Conservation (phyloP, 257 asterid genomes). For the Solanum bulbocastanum region DNA sequence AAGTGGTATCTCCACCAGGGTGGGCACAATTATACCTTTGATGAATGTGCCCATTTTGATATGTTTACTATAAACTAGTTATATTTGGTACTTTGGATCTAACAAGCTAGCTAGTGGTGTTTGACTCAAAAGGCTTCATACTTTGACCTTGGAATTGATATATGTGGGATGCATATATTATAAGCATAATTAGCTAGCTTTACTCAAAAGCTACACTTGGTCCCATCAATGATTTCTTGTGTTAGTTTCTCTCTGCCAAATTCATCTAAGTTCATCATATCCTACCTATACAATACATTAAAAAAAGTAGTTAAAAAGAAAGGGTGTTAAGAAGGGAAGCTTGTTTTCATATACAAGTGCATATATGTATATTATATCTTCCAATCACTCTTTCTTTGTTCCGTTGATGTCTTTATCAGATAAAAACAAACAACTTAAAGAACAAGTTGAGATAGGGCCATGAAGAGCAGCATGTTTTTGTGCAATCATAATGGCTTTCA, state of each 20-base stretch:
- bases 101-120: slow-evolving; percentile 20
- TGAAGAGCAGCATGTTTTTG: slow-evolving; percentile 51
- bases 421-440: slow-evolving; percentile 44
- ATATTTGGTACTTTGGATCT: slow-evolving; percentile 15
- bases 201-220: slow-evolving; percentile 45
- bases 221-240: slow-evolving; percentile 31
- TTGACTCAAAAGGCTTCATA: slow-evolving; percentile 42
- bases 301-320: not conserved
- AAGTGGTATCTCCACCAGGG: slow-evolving; percentile 4
- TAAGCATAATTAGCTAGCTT: slow-evolving; percentile 48
- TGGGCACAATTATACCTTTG: slow-evolving; percentile 4
- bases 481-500: slow-evolving; percentile 66
- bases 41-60: slow-evolving; percentile 3
- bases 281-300: not conserved
- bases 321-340: not conserved
- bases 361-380: not conserved
- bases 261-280: slow-evolving; percentile 15
- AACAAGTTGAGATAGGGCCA: slow-evolving; percentile 80
- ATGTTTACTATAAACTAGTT: not conserved
- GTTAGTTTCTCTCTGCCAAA: slow-evolving; percentile 2
- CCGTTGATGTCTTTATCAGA: slow-evolving; percentile 49
- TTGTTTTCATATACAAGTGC: not conserved
- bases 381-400: slow-evolving; percentile 18
- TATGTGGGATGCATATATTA: slow-evolving; percentile 25
- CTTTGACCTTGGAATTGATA: slow-evolving; percentile 43